Base-by-base conservation (phyloP, 2,329 filamentous ascomycete species). In the Colletotrichum endophyticum region DNA sequence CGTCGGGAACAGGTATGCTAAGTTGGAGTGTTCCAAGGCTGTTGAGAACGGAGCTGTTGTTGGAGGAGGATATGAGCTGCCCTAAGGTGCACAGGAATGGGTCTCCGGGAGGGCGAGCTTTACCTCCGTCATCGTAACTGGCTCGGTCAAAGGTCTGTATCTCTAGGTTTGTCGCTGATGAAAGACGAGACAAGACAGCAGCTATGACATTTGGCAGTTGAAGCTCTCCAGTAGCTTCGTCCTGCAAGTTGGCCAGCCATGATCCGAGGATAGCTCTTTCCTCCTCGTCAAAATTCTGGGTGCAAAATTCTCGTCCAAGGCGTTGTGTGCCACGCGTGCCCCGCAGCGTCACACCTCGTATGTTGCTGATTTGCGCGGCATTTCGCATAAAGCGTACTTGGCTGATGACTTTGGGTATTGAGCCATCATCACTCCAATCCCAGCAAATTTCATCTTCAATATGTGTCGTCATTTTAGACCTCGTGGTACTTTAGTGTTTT, bases 101-200 rank as follows among this genome's bases (percentile, higher is more conserved):
- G 13, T 72, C 70, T 9, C 27, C 16, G 6, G 5, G 8, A 16
- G 28, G 64, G 19, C 32, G 34, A 15, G 34, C 28, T 36, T 59
- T 16, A 25, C 13, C 28, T n/a, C n/a, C 34, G 8, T 68, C 62
- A 28, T 72, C 49, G 19, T 61, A 5, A 3, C 4, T 63, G 25
- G 44, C 32, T 15, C 70, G 63, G 7, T 72, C 70, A 13, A 59
- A 72, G 4, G 62, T 68, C 49, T 44, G 62, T 11, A 68, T 9
- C 7, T 67, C 49, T 3, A 72, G 19, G 4, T 6, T 22, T 53
- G 12, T 53, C 11, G 44, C 6, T 53, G 44, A 53, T 53, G 11
- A 53, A 22, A 53, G 9, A 53, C 1, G 44, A 53, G 44, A 53
- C 12, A 53, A 0, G n/a, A 53, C 7, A 22, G 44, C n/a, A 13